A percentile compares a stretch with the other conserved stretches of the same genome.
Conservation (phyloP, 768 basidiomycete species). For the Russula emetica region DNA sequence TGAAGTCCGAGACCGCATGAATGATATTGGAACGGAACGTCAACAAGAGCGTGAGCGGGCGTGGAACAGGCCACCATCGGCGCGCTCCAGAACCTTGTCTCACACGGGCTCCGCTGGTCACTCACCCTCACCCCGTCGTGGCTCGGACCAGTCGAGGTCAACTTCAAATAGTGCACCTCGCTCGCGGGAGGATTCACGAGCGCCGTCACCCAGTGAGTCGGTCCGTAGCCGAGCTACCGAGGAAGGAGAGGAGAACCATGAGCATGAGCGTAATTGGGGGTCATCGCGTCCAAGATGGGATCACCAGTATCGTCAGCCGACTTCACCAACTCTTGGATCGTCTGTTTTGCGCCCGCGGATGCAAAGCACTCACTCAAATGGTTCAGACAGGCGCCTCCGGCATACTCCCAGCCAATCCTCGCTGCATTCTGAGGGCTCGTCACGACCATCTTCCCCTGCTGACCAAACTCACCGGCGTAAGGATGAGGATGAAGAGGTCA, state of each 20-base stretch:
- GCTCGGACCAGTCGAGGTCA: conserved; percentile 5
- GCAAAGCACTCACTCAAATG: background rate
- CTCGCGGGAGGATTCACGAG: conserved; percentile 19
- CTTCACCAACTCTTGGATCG: conserved; percentile 12
- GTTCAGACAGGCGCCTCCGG: conserved; percentile 29
- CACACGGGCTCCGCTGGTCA: conserved; percentile 33
- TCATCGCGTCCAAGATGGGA: conserved; percentile 3
- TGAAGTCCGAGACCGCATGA: conserved; percentile 33
- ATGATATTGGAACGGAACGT: conserved; percentile 33
- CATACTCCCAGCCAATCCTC: conserved; percentile 13
- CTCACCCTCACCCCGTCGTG: conserved; percentile 36
- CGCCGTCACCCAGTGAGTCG: conserved; percentile 22
- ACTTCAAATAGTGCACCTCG: conserved; percentile 13
- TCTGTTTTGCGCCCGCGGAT: conserved; percentile 2
- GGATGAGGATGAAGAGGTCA: conserved; percentile 31
- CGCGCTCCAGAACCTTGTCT: conserved; percentile 37
- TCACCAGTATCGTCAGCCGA: background rate
- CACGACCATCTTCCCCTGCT: conserved; percentile 14
- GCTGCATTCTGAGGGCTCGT: conserved; percentile 25
- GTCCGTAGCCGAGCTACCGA: conserved; percentile 15
- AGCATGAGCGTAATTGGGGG: conserved; percentile 7
- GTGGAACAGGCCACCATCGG: conserved; percentile 46
- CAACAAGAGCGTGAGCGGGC: conserved; percentile 45
- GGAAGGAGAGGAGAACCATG: conserved; percentile 6
- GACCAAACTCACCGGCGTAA: conserved; percentile 28